Evolutionary conservation across 1,284 basidiomycete genomes (phyloP), one percentile per base, ranked within the genome.

Genomic region (Lentinula novae-zelandiae): DNA sequence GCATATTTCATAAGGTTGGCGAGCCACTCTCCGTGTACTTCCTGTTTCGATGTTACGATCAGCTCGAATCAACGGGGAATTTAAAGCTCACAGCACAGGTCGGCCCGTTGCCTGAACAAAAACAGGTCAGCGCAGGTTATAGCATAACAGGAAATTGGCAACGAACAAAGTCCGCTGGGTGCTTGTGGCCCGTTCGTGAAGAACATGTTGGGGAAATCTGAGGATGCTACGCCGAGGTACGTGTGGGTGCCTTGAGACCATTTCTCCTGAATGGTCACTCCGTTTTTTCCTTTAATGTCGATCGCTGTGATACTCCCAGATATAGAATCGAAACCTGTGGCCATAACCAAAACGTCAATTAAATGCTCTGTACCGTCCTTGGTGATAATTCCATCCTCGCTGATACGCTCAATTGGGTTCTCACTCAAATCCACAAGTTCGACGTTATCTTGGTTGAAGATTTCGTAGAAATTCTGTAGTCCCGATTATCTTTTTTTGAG

Each of bases 171-270:
- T 1, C 66, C 67, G 0, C 66, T 69, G 13, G 68, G 67, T 7
- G 62, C 67, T 17, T 70, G 69, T 5, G 68, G 67, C 1, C 69
- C 69, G 48, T 68, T 69, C 6, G 62, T 58, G 57, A 71, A 68
- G 53, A 70, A 71, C 69, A 71, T 68, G 53, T 71, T 71, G 0
- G 69, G 70, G 51, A 64, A 70, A 9, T 63, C 60, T 9, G 63
- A 50, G 0, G 50, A 60, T 20, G 65, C 60, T 60, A 70, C 42
- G 5, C 69, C 69, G 9, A 71, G 57, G 51, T 70, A 65, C 0
- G 69, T 69, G 2, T 64, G 58, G 33, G 68, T 46, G 0, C 66
- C 67, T 12, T 63, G 62, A 15, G 31, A 27, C 59, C 59, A 71
- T 62, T 66, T 68, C 15, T 69, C 67, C 10, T 59, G 46, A 40